Base-by-base conservation (phyloP, 148 eudicot genomes). In the Polygonum maritimum region DNA sequence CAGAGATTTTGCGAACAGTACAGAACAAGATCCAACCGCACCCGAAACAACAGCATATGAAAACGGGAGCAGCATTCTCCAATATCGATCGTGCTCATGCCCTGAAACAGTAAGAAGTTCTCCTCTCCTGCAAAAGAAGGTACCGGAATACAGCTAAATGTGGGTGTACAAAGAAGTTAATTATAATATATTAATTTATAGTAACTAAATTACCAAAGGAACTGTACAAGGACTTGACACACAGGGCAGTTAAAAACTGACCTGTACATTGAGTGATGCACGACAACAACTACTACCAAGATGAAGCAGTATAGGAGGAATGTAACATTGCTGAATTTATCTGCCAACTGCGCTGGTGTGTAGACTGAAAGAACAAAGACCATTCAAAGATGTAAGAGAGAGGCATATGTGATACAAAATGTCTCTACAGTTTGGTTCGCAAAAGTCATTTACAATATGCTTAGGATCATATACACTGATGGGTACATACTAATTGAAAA, bases 11-110 rank as follows among this genome's bases (percentile, higher is more conserved):
- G 97, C 98, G 75, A 94, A 94, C 81, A 94, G 81, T 35, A 94
- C 97, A 73, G 98, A 92, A 74, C 98, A 94, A 70, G 98, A 94
- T 80, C 98, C 98, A 4, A 94, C 87, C 36, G 98, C 98, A 73
- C 92, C 97, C 67, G 98, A 92, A 80, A 92, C 98, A 80, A 92
- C 72, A 33, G 98, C 98, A 83, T 89, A 92, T 6, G 98, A 92
- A 83, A 90, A 89, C 18, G 98, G 98, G 83, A 90, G 92, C 83
- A 94, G 78, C 91, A 94, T 85, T 38, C 86, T 80, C 98, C 97
- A 92, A 76, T 89, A 88, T 39, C 88, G 78, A 82, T 84, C 86
- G 48, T 86, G 76, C 31, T 92, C 92, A 76, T 83, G 84, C 70
- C 91, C 93, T 75, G 89, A 81, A 75, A 83, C 74, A 78, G 87